Conservation (phyloP, 2,329 filamentous ascomycete species). For the Aspergillus sp. region DNA sequence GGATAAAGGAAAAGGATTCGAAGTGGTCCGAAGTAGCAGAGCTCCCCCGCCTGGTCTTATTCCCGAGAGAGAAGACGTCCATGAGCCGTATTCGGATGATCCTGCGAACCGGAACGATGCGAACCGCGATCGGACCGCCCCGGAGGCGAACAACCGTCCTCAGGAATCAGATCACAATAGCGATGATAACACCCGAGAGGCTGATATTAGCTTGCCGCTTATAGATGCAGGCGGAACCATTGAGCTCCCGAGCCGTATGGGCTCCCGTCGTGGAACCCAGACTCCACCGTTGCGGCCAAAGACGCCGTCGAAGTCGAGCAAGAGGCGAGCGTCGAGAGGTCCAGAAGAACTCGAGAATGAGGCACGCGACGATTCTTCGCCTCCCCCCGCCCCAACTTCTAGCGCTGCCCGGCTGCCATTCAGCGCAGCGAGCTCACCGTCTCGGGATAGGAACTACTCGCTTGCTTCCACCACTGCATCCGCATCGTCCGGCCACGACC, state of each 20-base stretch:
- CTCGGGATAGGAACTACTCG: constrained; percentile 36
- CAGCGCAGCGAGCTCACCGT: constrained; percentile 36
- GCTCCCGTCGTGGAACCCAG: constrained; percentile 58
- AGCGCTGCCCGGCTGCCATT: constrained; percentile 44
- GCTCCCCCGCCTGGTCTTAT: constrained; percentile 74
- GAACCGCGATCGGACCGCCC: constrained; percentile 25
- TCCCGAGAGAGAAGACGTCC: constrained; percentile 56
- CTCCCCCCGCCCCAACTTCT: constrained; percentile 23
- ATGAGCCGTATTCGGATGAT: constrained; percentile 64
- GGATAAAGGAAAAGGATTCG: constrained; percentile 94
- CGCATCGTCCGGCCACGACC: constrained; percentile 36
- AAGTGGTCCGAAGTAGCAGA: constrained; percentile 86
- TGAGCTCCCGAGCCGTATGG: constrained; percentile 62
- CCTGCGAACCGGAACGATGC: constrained; percentile 36
- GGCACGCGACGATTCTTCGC: constrained; percentile 14
- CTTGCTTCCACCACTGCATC: constrained; percentile 39
- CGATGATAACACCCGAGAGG: constrained; percentile 22
- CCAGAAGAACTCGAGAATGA: constrained; percentile 14
- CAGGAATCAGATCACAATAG: constrained; percentile 26
- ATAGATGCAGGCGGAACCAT: constrained; percentile 61
- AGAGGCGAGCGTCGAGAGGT: constrained; percentile 41
- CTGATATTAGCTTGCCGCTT: constrained; percentile 56
- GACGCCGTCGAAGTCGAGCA: constrained; percentile 56
- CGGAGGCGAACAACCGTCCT: constrained; percentile 25
- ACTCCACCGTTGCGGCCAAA: constrained; percentile 37